These are phyloP conservation scores for Beverwykella pulmonaria DNA, from an alignment of 495 filamentous ascomycete genomes.

Conservation along the genomic window DNA sequence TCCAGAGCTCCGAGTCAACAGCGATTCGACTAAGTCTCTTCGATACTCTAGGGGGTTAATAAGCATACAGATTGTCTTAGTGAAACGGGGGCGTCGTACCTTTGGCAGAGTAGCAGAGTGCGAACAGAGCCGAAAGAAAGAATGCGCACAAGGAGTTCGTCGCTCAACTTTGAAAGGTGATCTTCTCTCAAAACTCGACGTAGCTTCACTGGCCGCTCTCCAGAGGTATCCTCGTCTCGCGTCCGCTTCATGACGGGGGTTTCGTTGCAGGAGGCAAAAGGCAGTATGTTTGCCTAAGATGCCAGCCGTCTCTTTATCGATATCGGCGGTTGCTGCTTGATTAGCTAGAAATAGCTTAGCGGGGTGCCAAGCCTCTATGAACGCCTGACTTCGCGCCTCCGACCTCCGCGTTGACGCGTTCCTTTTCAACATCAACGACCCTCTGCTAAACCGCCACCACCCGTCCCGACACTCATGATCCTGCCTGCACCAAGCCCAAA, in stretches of 20 bases:
- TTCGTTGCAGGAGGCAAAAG: background rate
- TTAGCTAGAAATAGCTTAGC: background rate
- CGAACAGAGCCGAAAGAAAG: conserved; percentile 72
- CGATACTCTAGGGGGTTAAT: conserved; percentile 62
- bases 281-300: background rate
- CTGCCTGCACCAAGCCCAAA: background rate
- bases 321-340: background rate
- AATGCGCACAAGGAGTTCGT: conserved; percentile 86
- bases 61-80: conserved; percentile 10
- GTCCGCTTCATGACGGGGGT: conserved; percentile 20
- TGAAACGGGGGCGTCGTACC: conserved; percentile 47
- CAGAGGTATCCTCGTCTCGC: conserved; percentile 18
- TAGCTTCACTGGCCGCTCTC: conserved; percentile 36
- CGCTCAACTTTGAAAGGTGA: conserved; percentile 68
- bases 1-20: conserved; percentile 89
- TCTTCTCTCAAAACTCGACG: conserved; percentile 41
- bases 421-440: background rate
- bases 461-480: background rate
- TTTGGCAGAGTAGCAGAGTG: conserved; percentile 70
- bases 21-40: conserved; percentile 73
- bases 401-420: background rate
- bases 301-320: background rate
- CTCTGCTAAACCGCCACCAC: background rate
- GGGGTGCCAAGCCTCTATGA: background rate
- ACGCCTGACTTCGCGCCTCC: conserved; percentile 25